Percentiles rank a stretch among this genome's conserved stretches.
phyloP scores from a whole-genome alignment of 2,329 filamentous ascomycete genomes.

The Clonostachys sp. region DNA sequence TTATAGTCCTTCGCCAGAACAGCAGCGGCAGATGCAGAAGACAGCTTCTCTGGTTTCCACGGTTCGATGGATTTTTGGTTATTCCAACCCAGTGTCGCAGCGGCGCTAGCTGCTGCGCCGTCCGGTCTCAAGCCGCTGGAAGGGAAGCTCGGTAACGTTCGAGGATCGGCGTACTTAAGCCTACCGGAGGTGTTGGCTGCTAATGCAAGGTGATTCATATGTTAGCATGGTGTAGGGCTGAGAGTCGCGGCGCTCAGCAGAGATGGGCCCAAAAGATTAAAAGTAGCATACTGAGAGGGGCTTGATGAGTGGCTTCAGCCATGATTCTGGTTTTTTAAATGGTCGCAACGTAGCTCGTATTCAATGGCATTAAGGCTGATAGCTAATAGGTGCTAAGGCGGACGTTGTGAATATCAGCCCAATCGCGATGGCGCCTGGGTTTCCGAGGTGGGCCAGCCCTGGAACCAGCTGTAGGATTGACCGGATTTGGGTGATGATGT shows the following conservation, averaged over 20 bases:
- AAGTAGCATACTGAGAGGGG: constrained; percentile 2
- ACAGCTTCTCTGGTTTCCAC: constrained; percentile 59
- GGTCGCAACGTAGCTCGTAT: too few relatives aligned
- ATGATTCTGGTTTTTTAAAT: not conserved
- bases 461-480: too few relatives aligned
- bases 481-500: too few relatives aligned
- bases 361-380: not conserved
- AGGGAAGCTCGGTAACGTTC: constrained; percentile 72
- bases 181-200: constrained; percentile 24
- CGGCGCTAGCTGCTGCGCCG: constrained; percentile 64
- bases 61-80: constrained; percentile 61
- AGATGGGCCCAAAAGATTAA: not conserved
- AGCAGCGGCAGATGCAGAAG: constrained; percentile 44
- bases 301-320: constrained; percentile 2
- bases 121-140: constrained; percentile 55
- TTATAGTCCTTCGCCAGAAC: constrained; percentile 35
- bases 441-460: too few relatives aligned
- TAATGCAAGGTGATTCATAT: not conserved
- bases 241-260: not conserved
- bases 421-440: too few relatives aligned
- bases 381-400: too few relatives aligned
- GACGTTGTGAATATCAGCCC: too few relatives aligned
- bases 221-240: not conserved
- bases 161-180: constrained; percentile 67
- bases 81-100: constrained; percentile 69